A percentile compares a stretch with the other conserved stretches of the same genome.
Evolutionary conservation across 2,329 filamentous ascomycete genomes (phyloP).

Genomic region (Apiospora malaysiana): DNA sequence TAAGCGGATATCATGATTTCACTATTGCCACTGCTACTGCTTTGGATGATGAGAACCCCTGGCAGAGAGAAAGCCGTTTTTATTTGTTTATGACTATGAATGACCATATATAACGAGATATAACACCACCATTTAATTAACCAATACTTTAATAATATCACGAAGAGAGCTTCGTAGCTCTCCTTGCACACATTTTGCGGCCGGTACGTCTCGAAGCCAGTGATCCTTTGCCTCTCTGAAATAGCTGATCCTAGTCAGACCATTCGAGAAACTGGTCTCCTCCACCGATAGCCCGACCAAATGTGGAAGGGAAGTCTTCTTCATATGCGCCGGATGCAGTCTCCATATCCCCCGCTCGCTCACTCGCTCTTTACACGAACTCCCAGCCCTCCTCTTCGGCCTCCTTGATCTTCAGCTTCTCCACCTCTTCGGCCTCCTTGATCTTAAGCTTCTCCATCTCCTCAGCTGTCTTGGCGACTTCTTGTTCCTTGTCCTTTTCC

Average conservation of each 20-base stretch:
- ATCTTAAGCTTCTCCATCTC: not conserved
- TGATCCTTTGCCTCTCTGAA: not conserved
- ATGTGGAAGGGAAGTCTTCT: not conserved
- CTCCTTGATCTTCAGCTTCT: conserved; percentile 6
- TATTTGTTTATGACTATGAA: not conserved
- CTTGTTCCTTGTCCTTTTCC: not conserved
- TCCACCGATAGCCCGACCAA: not conserved
- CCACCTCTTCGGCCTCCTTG: not conserved
- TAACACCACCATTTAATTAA: not conserved
- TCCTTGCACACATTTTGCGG: not conserved
- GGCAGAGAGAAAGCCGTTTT: not conserved
- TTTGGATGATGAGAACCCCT: not conserved
- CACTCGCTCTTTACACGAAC: not conserved
- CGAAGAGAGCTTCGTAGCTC: not conserved
- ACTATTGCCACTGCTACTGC: not conserved
- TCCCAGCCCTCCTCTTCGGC: conserved; percentile 24
- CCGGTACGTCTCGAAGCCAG: not conserved
- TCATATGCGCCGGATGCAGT: not conserved
- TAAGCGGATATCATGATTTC: not conserved
- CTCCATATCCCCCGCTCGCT: not conserved
- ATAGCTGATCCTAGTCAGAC: not conserved
- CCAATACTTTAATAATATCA: not conserved
- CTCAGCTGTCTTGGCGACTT: not conserved
- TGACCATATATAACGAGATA: conserved; percentile 15
- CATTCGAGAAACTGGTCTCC: too few species aligned